phyloP scores from a whole-genome alignment of 2,329 filamentous ascomycete genomes.

The Orbilia oligospora region DNA sequence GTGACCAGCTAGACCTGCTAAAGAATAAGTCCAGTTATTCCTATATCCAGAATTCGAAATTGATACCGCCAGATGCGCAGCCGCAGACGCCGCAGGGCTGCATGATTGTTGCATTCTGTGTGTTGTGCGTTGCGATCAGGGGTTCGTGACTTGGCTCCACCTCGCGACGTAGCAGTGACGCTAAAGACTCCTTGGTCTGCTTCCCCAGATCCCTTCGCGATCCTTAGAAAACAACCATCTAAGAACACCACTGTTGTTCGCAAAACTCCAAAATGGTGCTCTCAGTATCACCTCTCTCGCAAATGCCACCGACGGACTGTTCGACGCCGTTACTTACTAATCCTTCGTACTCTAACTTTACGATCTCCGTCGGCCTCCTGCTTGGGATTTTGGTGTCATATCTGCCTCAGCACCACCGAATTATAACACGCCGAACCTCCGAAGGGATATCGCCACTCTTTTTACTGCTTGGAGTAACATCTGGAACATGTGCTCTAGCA shows the following conservation, averaged over 20 bases:
- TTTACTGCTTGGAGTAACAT: conserved; percentile 91
- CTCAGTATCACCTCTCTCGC: conserved; percentile 62
- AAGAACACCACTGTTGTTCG: neutral
- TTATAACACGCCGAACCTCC: conserved; percentile 85
- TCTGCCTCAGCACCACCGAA: conserved; percentile 92
- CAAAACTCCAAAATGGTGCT: conserved; percentile 28
- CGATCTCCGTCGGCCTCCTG: conserved; percentile 76
- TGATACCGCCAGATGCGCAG: too few species aligned
- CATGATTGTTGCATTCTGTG: neutral
- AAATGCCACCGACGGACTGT: conserved; percentile 53
- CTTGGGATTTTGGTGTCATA: conserved; percentile 93
- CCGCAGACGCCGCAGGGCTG: too few species aligned
- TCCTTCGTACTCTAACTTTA: conserved; percentile 56
- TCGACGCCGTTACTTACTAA: conserved; percentile 32
- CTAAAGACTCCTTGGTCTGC: neutral
- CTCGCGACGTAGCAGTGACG: conserved; percentile 2
- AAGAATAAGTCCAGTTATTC: neutral
- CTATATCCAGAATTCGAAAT: too few species aligned
- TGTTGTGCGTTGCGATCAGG: neutral
- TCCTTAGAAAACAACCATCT: neutral
- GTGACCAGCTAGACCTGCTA: too few species aligned
- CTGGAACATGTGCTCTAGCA: conserved; percentile 87
- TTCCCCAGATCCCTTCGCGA: conserved; percentile 8
- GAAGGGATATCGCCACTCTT: conserved; percentile 97
- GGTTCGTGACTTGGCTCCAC: neutral